phyloP scores from a whole-genome alignment of 208 protist species.

The Leishmania amazonensis region DNA sequence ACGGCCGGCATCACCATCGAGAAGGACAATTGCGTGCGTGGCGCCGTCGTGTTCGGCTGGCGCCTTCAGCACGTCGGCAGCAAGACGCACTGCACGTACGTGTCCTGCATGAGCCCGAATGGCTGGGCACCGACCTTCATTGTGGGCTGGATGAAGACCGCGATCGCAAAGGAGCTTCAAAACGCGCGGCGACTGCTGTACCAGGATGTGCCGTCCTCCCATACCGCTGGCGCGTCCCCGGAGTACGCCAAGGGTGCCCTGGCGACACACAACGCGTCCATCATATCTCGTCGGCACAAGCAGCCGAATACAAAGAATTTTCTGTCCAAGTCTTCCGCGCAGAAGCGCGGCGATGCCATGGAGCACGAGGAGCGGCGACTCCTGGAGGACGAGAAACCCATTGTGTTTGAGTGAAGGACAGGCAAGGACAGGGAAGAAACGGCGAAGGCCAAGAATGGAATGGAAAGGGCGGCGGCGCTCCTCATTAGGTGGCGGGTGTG shows the following conservation, averaged over 20 bases:
- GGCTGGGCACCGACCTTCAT: slow-evolving; percentile 88
- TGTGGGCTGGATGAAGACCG: slow-evolving; percentile 84
- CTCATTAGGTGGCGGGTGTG: background rate
- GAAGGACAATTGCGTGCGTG: slow-evolving; percentile 46
- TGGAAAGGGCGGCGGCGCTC: background rate
- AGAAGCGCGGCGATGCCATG: slow-evolving; percentile 7
- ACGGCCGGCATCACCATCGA: slow-evolving; percentile 12
- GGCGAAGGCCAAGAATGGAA: background rate
- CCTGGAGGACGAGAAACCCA: slow-evolving; percentile 34
- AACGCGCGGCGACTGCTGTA: slow-evolving; percentile 68
- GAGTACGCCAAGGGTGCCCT: slow-evolving; percentile 5
- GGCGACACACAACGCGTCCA: background rate
- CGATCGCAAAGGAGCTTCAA: slow-evolving; percentile 80
- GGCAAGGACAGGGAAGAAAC: background rate
- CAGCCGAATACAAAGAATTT: slow-evolving; percentile 3
- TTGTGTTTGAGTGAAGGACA: slow-evolving; percentile 31
- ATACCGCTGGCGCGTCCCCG: background rate
- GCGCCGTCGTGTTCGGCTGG: slow-evolving; percentile 71
- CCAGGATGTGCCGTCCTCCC: slow-evolving; percentile 23
- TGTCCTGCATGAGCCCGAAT: slow-evolving; percentile 83
- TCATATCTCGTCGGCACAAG: slow-evolving; percentile 4
- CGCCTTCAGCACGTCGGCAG: slow-evolving; percentile 42
- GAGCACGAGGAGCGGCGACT: slow-evolving; percentile 28
- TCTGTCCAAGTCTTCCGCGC: slow-evolving; percentile 10
- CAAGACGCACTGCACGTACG: slow-evolving; percentile 68